Percentiles rank a stretch among this genome's conserved stretches.
Evolutionary conservation across 2,329 filamentous ascomycete species (phyloP).

Genomic region (Sporothrix humicola): DNA sequence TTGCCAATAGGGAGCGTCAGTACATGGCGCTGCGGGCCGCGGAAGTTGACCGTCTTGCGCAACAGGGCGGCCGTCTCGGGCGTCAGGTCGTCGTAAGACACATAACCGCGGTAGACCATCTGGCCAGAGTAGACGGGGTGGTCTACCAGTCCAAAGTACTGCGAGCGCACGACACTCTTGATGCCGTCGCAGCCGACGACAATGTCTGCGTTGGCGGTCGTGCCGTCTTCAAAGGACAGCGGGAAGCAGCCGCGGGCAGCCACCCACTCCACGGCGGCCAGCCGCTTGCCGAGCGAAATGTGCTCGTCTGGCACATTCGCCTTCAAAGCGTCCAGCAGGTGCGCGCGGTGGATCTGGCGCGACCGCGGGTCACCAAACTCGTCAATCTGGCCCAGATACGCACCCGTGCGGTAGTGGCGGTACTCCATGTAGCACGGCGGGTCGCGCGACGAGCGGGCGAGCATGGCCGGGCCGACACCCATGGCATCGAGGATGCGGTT

Average conservation of each 20-base stretch:
- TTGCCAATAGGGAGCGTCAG: slow-evolving; percentile 47
- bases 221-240: slow-evolving; percentile 42
- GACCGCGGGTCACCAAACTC: slow-evolving; percentile 35
- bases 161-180: slow-evolving; percentile 59
- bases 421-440: slow-evolving; percentile 40
- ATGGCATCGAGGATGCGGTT: slow-evolving; percentile 45
- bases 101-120: slow-evolving; percentile 63
- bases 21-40: slow-evolving; percentile 47
- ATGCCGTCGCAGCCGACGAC: slow-evolving; percentile 70
- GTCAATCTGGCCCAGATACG: slow-evolving; percentile 36
- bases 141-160: slow-evolving; percentile 56
- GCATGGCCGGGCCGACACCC: slow-evolving; percentile 43
- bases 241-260: slow-evolving; percentile 24
- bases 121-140: slow-evolving; percentile 60
- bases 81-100: slow-evolving; percentile 35
- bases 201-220: slow-evolving; percentile 42
- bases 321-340: slow-evolving; percentile 34
- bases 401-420: slow-evolving; percentile 45
- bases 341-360: slow-evolving; percentile 37
- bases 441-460: slow-evolving; percentile 33
- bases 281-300: slow-evolving; percentile 34
- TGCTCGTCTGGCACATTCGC: slow-evolving; percentile 23
- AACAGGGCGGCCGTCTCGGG: slow-evolving; percentile 49
- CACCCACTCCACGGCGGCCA: slow-evolving; percentile 28
- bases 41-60: slow-evolving; percentile 62